Base-by-base conservation (phyloP, 2,329 filamentous ascomycete genomes). In the Verticillium isaacii region DNA sequence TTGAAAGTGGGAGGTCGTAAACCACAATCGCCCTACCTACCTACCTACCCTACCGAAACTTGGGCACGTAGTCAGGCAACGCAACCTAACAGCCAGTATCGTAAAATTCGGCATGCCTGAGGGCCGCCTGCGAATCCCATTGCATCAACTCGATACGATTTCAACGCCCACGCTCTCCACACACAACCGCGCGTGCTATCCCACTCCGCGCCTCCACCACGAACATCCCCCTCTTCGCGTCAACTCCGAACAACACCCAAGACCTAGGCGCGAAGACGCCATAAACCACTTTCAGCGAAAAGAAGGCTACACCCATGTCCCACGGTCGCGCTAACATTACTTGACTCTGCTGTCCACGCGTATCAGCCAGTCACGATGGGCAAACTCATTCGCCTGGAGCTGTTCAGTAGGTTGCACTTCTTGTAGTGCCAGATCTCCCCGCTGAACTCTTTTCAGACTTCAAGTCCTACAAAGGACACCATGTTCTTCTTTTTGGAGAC, bases 401-500 rank as follows among this genome's bases (percentile, higher is more conserved):
- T 99, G 65, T 96, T 90, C 80, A 97, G 92, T 95, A 82, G 67
- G 88, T 41, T 56, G 29, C 55, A n/a, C 56, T 60, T 56, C 32
- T 37, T 15, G 60, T 11, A 34, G 12, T 52, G 12, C 14, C 14
- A 5, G n/a, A 19, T n/a, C 25, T 56, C 54, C 54, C 5, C 32
- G 39, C 62, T 65, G 32, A 64, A 29, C 15, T 32, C 36, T 25
- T 12, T 32, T 6, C 19, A 95, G 91, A 99, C 81, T 99, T 99
- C 87, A 99, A 99, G 81, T 98, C 95, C 70, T 99, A 99, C 82
- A 97, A 97, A 77, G 95, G 93, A 62, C 93, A 97, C 71, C 95
- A 99, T 80, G 89, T 87, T 64, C 87, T 99, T 55, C 86, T 97
- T 60, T 97, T 99, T 71, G 94, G 94, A 72, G 94, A 99, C 80